Evolutionary conservation across 179 eudicot genomes (phyloP).

Genomic region (Beta corolliflora): DNA sequence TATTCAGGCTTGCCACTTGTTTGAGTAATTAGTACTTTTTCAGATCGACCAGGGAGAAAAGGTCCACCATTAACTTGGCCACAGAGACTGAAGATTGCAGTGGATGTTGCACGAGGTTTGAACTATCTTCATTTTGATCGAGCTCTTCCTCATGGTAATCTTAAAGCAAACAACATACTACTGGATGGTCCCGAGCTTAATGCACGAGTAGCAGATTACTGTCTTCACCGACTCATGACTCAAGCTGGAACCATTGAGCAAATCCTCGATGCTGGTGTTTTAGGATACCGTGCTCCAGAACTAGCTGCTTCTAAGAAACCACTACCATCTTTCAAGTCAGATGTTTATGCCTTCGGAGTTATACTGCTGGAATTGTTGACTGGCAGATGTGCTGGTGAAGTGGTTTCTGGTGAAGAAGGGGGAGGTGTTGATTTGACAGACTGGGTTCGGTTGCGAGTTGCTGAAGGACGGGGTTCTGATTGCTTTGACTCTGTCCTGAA

Average conservation of each 20-base stretch:
- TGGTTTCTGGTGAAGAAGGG: conserved; percentile 72
- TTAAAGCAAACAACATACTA: conserved; percentile 78
- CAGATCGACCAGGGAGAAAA: conserved; percentile 93
- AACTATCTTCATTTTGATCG: conserved; percentile 95
- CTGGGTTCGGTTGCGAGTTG: conserved; percentile 78
- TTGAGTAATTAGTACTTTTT: conserved; percentile 19
- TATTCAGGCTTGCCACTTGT: neutral
- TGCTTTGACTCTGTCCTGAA: conserved; percentile 63
- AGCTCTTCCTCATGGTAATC: conserved; percentile 89
- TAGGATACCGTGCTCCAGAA: conserved; percentile 95
- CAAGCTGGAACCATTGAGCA: conserved; percentile 90
- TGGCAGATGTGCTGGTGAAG: conserved; percentile 93
- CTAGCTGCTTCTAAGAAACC: conserved; percentile 83
- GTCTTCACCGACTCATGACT: conserved; percentile 96
- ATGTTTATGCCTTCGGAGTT: conserved; percentile 90
- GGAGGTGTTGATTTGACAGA: conserved; percentile 90
- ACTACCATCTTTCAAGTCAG: conserved; percentile 86
- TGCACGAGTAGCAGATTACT: conserved; percentile 85
- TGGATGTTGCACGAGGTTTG: conserved; percentile 91
- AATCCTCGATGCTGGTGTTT: conserved; percentile 84
- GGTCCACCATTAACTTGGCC: conserved; percentile 79
- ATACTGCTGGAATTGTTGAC: conserved; percentile 77
- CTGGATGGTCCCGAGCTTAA: conserved; percentile 74
- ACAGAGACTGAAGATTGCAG: conserved; percentile 85
- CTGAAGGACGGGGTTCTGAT: conserved; percentile 72